Evolutionary conservation across 805 yeast species (phyloP), one percentile per base, ranked within the genome.

Genomic region (Spathaspora girioi): DNA sequence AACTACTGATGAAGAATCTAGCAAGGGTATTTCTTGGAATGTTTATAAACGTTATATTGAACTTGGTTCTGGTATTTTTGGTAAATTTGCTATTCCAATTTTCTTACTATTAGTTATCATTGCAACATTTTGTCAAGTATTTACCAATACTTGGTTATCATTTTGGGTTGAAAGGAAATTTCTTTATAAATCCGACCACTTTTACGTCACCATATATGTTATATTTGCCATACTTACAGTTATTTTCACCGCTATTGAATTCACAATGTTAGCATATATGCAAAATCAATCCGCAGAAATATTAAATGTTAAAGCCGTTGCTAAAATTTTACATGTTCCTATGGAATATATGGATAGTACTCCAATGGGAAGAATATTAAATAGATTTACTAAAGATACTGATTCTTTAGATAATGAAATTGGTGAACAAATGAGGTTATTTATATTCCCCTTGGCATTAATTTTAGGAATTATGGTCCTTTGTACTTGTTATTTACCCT

Each of bases 401-500:
- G 78, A 73, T 56, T 65, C 76, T n/a, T 67, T 74, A 54, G 78
- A 73, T 56, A 73, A 73, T 54, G 77, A 71, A 55, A 63, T 73
- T 52, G 76, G 77, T 19, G 77, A 73, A 54, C 77, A 73, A 55
- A 58, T 71, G 58, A 61, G 76, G 49, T 62, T 72, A 51, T 71
- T 74, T 51, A 52, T 73, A 15, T 72, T 70, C 61, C 76, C 77
- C 17, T 57, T 70, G 45, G 76, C 76, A 15, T 59, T 65, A 27
- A 71, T 73, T 47, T 64, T 70, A 53, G 76, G 75, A 54, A 64
- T 73, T 52, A 55, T 71, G 47, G 68, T 73, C 41, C 72, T 80
- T 57, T 77, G 81, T 66, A 70, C 75, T 50, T 70, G 75, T 55
- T 80, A 74, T 59, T 67, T 80, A 54, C 84, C 84, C 5, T 81